Evolutionary conservation across 371 early-diverging fungal genomes (phyloP), one percentile per base, ranked within the genome.

Genomic region (Mucor saturninus): DNA sequence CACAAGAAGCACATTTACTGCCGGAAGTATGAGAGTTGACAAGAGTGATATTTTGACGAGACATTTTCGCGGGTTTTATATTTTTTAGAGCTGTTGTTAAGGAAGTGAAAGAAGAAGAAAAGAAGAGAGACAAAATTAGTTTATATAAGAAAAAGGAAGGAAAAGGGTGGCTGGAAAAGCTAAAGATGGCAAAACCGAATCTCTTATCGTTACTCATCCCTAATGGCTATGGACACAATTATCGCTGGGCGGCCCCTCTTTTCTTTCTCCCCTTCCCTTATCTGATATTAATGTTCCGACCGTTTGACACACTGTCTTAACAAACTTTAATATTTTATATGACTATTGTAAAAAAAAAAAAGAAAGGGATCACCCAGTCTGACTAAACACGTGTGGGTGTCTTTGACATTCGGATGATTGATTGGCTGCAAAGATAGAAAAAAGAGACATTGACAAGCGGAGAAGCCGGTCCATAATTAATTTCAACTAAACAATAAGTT

Each of bases 1-100:
- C 76, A 64, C 76, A 76, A 13, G 72, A 70, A 50, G 62, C 65
- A 42, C 76, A 76, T 4, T 43, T 38, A 28, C 28, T 35, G 26
- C 61, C 69, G 30, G 42, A 15, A 4, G 48, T 50, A 2, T 67
- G 40, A 1, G 52, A 49, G 37, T 57, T 55, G 56, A 37, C 38
- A 21, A 29, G 26, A 21, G 10, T 10, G 43, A 5, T n/a, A 14
- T 9, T 37, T 15, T 9, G 21, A 35, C 21, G 39, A 45, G 14
- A 26, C 48, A 69, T 60, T 42, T 54, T 35, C 28, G 21, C 21
- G 21, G 21, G 21, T 21, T 54, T 32, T 15, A 21, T 40, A 7
- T 61, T 56, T 43, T 4, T 21, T 21, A 21, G 21, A 21, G 13
- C 10, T 43, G 43, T 14, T 14, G 14, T 14, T 21, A 43, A 43